Conservation (phyloP, 495 filamentous ascomycete genomes). For the Penicillium tannophilum region DNA sequence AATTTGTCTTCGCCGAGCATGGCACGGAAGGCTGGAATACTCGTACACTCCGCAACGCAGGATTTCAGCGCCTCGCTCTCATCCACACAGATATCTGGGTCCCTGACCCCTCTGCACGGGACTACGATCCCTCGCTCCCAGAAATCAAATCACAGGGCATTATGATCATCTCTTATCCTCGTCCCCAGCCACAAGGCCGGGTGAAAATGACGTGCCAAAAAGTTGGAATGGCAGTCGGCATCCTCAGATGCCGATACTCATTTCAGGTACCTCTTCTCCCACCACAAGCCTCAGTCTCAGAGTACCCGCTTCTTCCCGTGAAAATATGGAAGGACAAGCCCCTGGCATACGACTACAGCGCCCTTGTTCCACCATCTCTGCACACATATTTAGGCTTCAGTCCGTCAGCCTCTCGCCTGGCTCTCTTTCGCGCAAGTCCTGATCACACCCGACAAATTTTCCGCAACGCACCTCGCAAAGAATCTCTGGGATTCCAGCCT, state of each 20-base stretch:
- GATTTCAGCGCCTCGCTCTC: constrained; percentile 70
- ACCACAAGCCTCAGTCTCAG: constrained; percentile 44
- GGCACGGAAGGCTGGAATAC: constrained; percentile 62
- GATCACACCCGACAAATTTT: constrained; percentile 65
- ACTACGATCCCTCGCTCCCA: constrained; percentile 38
- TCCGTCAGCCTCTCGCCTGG: constrained; percentile 51
- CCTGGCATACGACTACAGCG: constrained; percentile 47
- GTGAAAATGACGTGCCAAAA: constrained; percentile 10
- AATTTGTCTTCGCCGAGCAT: constrained; percentile 79
- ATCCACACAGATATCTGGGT: constrained; percentile 79
- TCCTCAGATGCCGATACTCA: constrained; percentile 29
- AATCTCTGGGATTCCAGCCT: constrained; percentile 72
- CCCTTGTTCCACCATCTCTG: constrained; percentile 58
- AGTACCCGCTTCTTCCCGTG: constrained; percentile 64
- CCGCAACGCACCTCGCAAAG: constrained; percentile 72
- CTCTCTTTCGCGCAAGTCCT: constrained; percentile 72
- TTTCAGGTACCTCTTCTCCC: constrained; percentile 70
- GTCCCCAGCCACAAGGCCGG: constrained; percentile 17
- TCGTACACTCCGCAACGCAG: constrained; percentile 69
- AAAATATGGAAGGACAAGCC: constrained; percentile 78
- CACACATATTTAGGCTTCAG: constrained; percentile 49
- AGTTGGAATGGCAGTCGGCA: constrained; percentile 24
- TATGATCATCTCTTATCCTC: constrained; percentile 42
- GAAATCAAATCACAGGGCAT: constrained; percentile 42
- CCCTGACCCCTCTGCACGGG: constrained; percentile 61